Percentiles rank a stretch among this genome's conserved stretches.
Evolutionary conservation across 768 basidiomycete species (phyloP).

Genomic region (Pluteus cervinus): DNA sequence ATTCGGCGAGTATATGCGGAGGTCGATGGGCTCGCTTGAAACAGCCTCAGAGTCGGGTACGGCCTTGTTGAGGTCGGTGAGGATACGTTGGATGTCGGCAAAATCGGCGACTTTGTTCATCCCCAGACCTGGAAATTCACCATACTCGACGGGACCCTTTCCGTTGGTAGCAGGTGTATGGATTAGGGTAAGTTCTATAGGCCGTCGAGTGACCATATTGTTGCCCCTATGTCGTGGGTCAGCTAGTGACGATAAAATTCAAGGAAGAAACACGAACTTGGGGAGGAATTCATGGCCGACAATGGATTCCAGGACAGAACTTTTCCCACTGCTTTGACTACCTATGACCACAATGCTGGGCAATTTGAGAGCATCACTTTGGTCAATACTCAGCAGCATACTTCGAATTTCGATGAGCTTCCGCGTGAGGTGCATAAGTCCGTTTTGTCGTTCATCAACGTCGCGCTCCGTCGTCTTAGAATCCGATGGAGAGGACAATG

Average conservation of each 20-base stretch:
- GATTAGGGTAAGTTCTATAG: constrained; percentile 95
- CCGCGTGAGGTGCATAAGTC: constrained; percentile 87
- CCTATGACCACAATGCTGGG: constrained; percentile 99
- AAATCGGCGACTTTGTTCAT: constrained; percentile 90
- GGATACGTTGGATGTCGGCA: constrained; percentile 82
- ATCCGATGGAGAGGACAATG: constrained; percentile 72
- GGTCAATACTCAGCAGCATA: constrained; percentile 94
- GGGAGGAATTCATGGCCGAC: constrained; percentile 98
- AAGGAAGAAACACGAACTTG: constrained; percentile 54
- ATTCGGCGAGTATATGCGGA: constrained; percentile 91
- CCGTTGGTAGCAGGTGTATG: constrained; percentile 71
- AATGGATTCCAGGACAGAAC: constrained; percentile 93
- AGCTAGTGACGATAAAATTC: neutral
- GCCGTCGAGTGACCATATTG: constrained; percentile 98
- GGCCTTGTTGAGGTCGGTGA: constrained; percentile 92
- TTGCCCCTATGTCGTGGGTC: constrained; percentile 62
- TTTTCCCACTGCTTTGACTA: constrained; percentile 98
- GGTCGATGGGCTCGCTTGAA: constrained; percentile 92
- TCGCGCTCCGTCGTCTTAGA: constrained; percentile 34
- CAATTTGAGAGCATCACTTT: constrained; percentile 88
- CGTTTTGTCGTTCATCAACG: constrained; percentile 58
- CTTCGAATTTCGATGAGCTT: constrained; percentile 95
- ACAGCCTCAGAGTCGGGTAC: constrained; percentile 88
- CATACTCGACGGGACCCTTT: constrained; percentile 67
- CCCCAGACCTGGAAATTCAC: constrained; percentile 89